Percentiles rank a stretch among this genome's conserved stretches.
These are phyloP conservation scores for Tetrastigma voinierianum DNA, from an alignment of 164 flowering plant genomes.

Conservation along the genomic window DNA sequence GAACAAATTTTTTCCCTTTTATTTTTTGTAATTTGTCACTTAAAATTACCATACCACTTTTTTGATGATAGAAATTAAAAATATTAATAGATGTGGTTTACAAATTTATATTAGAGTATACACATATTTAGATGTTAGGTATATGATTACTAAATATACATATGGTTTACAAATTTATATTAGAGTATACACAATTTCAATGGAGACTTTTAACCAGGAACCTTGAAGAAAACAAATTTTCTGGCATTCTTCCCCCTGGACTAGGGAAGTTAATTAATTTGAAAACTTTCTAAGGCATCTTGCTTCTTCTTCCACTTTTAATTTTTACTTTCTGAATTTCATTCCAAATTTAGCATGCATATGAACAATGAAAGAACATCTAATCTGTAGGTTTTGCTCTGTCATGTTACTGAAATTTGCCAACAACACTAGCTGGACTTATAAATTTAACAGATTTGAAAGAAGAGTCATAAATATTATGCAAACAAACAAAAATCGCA, in stretches of 20 bases:
- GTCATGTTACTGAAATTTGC: constrained; percentile 28
- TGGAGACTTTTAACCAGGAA: constrained; percentile 17
- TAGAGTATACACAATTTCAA: too few relatives aligned
- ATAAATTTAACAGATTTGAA: constrained; percentile 47
- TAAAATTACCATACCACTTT: too few relatives aligned
- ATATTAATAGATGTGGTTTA: too few relatives aligned
- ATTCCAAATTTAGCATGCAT: not conserved
- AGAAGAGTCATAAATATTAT: constrained; percentile 13
- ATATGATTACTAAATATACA: too few relatives aligned
- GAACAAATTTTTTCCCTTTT: too few relatives aligned
- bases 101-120: too few relatives aligned
- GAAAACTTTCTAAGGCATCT: constrained; percentile 25
- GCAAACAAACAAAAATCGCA: too few relatives aligned
- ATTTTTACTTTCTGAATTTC: not conserved
- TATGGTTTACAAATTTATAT: too few relatives aligned
- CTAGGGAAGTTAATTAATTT: constrained; percentile 39
- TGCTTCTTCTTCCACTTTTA: not conserved
- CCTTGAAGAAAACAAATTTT: constrained; percentile 42
- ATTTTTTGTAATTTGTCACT: too few relatives aligned
- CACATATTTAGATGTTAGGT: too few relatives aligned
- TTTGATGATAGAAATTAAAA: too few relatives aligned
- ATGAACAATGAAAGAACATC: too few relatives aligned
- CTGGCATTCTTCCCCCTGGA: constrained; percentile 35
- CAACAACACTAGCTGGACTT: constrained; percentile 31
- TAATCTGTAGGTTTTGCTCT: not conserved